phyloP scores from a whole-genome alignment of 2,329 filamentous ascomycete genomes.

The Metarhizium humberi region DNA sequence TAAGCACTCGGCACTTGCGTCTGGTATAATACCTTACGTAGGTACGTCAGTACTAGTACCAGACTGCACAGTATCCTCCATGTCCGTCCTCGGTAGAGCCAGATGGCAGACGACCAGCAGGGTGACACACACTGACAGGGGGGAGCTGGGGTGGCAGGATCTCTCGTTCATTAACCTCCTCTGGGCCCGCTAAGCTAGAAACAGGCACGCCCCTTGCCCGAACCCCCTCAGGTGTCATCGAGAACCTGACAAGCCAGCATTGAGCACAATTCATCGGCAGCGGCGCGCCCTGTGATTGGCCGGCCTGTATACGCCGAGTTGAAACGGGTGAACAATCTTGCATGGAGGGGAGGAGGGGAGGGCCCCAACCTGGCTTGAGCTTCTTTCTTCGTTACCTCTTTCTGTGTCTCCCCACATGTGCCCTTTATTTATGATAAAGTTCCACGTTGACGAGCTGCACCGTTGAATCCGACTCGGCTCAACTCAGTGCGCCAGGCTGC shows the following conservation, averaged over 20 bases:
- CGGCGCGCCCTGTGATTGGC: not conserved
- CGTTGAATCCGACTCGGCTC: not conserved
- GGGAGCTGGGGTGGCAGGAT: too few species aligned
- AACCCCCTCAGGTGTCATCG: too few species aligned
- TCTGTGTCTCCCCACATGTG: not conserved
- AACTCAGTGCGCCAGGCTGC: not conserved
- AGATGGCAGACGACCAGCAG: too few species aligned
- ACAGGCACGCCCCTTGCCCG: not conserved
- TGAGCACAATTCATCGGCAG: not conserved
- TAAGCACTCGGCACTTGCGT: too few species aligned
- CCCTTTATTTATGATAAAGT: not conserved
- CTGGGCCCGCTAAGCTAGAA: conserved; percentile 1
- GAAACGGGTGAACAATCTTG: conserved; percentile 5
- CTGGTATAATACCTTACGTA: too few species aligned
- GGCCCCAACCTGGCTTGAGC: not conserved
- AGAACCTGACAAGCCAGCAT: not conserved
- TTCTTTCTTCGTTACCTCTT: conserved; percentile 1
- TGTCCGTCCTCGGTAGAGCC: too few species aligned
- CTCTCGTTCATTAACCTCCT: not conserved
- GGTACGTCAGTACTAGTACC: too few species aligned
- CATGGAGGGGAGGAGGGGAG: not conserved
- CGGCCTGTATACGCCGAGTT: not conserved
- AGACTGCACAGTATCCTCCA: too few species aligned
- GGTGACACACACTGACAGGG: too few species aligned
- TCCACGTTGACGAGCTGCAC: not conserved